Conservation (phyloP, 805 yeast species). For the Saccharomyces jurei region DNA sequence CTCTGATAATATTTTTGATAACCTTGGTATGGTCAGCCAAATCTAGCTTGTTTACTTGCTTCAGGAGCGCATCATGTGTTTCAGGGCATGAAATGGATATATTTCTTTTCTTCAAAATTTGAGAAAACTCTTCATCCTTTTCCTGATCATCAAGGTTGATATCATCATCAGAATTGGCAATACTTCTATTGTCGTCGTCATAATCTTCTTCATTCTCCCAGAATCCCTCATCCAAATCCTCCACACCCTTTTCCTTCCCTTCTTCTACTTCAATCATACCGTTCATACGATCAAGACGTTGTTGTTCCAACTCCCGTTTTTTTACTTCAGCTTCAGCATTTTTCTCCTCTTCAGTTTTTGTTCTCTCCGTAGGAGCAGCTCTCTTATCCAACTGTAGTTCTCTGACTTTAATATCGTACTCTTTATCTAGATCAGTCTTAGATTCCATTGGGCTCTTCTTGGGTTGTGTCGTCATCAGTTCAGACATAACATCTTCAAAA, state of each 20-base stretch:
- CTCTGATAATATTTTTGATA: constrained; percentile 48
- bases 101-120: background rate
- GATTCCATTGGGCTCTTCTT: constrained; percentile 16
- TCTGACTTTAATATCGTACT: constrained; percentile 59
- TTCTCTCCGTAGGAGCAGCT: constrained; percentile 74
- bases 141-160: constrained; percentile 30
- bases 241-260: constrained; percentile 46
- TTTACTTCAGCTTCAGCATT: constrained; percentile 52
- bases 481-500: constrained; percentile 61
- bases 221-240: constrained; percentile 61
- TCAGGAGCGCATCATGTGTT: constrained; percentile 37
- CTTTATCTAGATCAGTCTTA: constrained; percentile 34
- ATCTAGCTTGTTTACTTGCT: constrained; percentile 29
- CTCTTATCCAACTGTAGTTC: constrained; percentile 63
- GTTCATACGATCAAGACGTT: constrained; percentile 65
- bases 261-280: constrained; percentile 45
- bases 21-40: constrained; percentile 38
- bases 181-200: constrained; percentile 30
- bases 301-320: constrained; percentile 55
- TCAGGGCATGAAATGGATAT: constrained; percentile 40
- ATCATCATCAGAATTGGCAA: constrained; percentile 38
- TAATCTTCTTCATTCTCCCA: constrained; percentile 51
- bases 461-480: constrained; percentile 26
- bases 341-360: constrained; percentile 69
- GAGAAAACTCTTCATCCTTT: constrained; percentile 22